These are phyloP conservation scores for Teunomyces panamensis DNA, from an alignment of 805 yeast species.

Conservation along the genomic window DNA sequence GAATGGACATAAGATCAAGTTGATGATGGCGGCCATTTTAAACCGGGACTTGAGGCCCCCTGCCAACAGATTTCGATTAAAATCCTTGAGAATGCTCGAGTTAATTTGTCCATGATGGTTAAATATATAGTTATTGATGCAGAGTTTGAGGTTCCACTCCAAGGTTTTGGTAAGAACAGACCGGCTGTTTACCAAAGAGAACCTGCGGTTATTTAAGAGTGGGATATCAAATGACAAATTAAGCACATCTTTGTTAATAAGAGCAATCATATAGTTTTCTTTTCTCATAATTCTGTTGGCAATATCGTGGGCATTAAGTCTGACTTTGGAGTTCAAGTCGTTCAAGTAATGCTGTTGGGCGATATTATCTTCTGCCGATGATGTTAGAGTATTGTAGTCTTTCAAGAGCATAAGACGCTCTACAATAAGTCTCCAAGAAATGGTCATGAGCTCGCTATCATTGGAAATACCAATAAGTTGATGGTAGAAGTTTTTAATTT, in stretches of 20 bases:
- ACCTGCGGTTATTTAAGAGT: neutral
- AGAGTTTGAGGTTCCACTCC: constrained; percentile 91
- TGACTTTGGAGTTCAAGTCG: constrained; percentile 66
- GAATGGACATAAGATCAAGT: constrained; percentile 80
- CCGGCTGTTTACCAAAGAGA: constrained; percentile 5
- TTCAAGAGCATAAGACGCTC: constrained; percentile 68
- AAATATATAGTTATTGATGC: constrained; percentile 83
- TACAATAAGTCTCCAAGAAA: constrained; percentile 88
- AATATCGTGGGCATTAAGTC: constrained; percentile 88
- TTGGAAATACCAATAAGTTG: constrained; percentile 70
- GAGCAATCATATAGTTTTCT: constrained; percentile 89
- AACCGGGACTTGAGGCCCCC: constrained; percentile 75
- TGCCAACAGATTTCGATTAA: constrained; percentile 62
- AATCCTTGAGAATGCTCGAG: constrained; percentile 64
- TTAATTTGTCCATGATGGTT: constrained; percentile 80
- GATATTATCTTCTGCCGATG: constrained; percentile 26
- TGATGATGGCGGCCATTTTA: constrained; percentile 82
- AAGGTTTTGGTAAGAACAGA: constrained; percentile 71
- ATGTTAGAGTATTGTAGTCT: constrained; percentile 74
- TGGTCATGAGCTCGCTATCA: constrained; percentile 78
- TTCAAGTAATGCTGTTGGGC: constrained; percentile 26
- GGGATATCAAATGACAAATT: constrained; percentile 50
- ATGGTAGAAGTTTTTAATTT: constrained; percentile 72
- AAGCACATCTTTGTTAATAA: constrained; percentile 74
- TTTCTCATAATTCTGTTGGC: constrained; percentile 95